Evolutionary conservation across 352 stramenopile species (phyloP).

Genomic region (Phytophthora pisi): DNA sequence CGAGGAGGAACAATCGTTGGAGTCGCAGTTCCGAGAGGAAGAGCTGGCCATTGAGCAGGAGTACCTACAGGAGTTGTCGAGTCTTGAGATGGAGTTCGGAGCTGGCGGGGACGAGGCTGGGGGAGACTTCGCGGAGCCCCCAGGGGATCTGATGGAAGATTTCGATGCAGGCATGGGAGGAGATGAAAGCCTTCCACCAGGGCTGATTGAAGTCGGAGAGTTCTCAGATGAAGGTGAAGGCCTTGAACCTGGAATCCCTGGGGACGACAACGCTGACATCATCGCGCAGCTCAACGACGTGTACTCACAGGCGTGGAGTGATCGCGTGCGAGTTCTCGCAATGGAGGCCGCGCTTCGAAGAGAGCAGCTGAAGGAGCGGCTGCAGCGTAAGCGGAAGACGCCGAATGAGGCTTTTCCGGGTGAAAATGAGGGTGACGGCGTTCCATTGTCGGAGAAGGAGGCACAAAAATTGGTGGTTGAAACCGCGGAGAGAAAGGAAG

Average conservation of each 20-base stretch:
- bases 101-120: conserved; percentile 18
- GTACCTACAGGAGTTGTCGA: conserved; percentile 54
- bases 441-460: conserved; percentile 3
- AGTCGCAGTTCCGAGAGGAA: conserved; percentile 51
- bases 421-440: neutral
- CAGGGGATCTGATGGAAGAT: conserved; percentile 10
- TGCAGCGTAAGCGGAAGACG: conserved; percentile 27
- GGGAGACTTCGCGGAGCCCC: conserved; percentile 36
- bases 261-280: conserved; percentile 38
- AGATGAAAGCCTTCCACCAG: conserved; percentile 8
- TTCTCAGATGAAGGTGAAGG: neutral
- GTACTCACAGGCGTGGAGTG: conserved; percentile 40
- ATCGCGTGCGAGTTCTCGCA: conserved; percentile 28
- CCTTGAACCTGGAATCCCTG: neutral
- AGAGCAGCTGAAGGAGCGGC: conserved; percentile 31
- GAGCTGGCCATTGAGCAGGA: conserved; percentile 59
- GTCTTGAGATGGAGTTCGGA: conserved; percentile 59
- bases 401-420: neutral
- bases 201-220: neutral
- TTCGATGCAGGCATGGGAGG: conserved; percentile 10
- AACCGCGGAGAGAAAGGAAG: conserved; percentile 25
- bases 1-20: conserved; percentile 37
- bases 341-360: conserved; percentile 43
- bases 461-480: conserved; percentile 15
- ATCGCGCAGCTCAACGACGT: conserved; percentile 42